phyloP scores from a whole-genome alignment of 176 grass and related monocot genomes.

The Phyllostachys edulis region DNA sequence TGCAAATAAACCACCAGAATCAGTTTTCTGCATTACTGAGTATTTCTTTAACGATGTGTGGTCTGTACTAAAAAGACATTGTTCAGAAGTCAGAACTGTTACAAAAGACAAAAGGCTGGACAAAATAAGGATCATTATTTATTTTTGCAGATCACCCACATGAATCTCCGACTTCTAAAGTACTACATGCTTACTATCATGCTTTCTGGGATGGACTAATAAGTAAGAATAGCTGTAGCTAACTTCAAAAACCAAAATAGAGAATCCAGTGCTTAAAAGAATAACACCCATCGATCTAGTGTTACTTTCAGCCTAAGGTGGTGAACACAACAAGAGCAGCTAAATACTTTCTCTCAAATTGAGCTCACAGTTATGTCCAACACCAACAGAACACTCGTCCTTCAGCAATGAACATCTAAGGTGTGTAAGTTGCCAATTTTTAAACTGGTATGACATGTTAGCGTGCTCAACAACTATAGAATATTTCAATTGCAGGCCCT shows the following conservation, averaged over 20 bases:
- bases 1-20: constrained; percentile 21
- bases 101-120: background rate
- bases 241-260: constrained; percentile 21
- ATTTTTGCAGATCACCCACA: background rate
- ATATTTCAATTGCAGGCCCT: background rate
- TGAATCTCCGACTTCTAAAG: background rate
- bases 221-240: background rate
- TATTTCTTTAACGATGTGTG: background rate
- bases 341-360: background rate
- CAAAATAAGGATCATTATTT: background rate
- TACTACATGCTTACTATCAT: background rate
- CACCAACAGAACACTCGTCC: background rate
- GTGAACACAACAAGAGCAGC: background rate
- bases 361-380: background rate
- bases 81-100: background rate
- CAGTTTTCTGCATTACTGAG: background rate
- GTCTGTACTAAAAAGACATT: background rate
- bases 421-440: background rate
- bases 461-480: background rate
- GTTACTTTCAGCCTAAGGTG: background rate
- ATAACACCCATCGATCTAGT: background rate
- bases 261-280: background rate
- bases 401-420: background rate
- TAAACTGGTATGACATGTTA: background rate
- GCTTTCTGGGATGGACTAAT: background rate